These are phyloP conservation scores for Ceratobasidium papillatum DNA, from an alignment of 1,284 basidiomycete genomes.

Conservation along the genomic window DNA sequence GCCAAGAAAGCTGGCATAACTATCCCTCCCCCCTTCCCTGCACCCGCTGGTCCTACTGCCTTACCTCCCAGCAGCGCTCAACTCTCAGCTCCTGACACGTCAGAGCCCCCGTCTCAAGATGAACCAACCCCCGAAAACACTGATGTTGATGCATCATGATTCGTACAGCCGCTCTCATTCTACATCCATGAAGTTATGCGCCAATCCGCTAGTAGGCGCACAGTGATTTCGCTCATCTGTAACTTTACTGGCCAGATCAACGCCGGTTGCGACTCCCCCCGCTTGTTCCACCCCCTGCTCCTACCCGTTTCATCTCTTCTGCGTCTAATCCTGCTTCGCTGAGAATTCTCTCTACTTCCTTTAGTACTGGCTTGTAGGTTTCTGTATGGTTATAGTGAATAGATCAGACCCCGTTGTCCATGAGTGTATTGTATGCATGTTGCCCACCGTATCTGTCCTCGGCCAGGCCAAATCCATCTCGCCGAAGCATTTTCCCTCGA, in stretches of 20 bases:
- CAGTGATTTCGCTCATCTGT: conserved; percentile 6
- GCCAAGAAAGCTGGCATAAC: conserved; percentile 51
- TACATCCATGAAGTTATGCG: neutral
- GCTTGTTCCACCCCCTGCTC: conserved; percentile 49
- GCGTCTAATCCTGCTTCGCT: conserved; percentile 88
- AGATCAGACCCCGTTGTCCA: conserved; percentile 33
- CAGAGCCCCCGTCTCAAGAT: conserved; percentile 35
- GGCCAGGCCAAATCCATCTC: conserved; percentile 80
- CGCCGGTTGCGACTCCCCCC: conserved; percentile 40
- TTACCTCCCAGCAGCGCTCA: neutral
- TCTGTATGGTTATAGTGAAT: conserved; percentile 52
- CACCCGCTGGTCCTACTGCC: neutral
- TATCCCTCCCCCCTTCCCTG: neutral
- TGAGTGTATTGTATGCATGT: neutral
- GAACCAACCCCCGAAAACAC: conserved; percentile 13
- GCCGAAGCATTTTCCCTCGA: conserved; percentile 81
- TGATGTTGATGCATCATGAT: conserved; percentile 19
- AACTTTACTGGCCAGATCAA: conserved; percentile 15
- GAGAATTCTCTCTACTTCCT: conserved; percentile 86
- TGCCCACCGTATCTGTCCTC: conserved; percentile 70
- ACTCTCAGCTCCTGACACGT: conserved; percentile 17
- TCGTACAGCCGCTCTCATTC: neutral
- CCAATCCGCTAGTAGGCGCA: neutral
- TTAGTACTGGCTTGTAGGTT: conserved; percentile 78
- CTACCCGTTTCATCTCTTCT: conserved; percentile 70